phyloP scores from a whole-genome alignment of 371 early-diverging fungal species.

The Polyrhizophydium stewartii region DNA sequence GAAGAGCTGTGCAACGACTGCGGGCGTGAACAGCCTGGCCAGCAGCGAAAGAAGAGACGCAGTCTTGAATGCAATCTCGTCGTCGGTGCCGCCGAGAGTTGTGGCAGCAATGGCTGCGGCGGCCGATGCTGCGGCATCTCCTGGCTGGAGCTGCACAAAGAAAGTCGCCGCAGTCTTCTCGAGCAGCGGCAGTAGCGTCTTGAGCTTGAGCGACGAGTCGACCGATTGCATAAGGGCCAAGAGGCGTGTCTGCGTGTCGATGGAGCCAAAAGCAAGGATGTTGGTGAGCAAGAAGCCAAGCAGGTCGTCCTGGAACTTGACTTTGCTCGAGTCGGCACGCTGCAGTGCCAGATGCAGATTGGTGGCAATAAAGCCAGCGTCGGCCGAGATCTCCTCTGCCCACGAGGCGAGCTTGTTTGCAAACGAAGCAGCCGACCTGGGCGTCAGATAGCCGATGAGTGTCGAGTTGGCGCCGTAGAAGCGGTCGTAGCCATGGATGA shows the following conservation, averaged over 20 bases:
- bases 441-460: conserved; percentile 47
- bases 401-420: conserved; percentile 32
- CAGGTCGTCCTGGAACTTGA: conserved; percentile 25
- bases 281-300: conserved; percentile 69
- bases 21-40: conserved; percentile 58
- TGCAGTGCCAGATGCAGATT: conserved; percentile 6
- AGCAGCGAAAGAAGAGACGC: conserved; percentile 49
- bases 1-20: conserved; percentile 46
- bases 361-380: conserved; percentile 19
- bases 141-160: too few species aligned
- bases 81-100: background rate
- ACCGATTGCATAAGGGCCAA: conserved; percentile 51
- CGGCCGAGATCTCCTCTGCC: conserved; percentile 47
- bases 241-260: conserved; percentile 47
- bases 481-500: conserved; percentile 51
- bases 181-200: conserved; percentile 61
- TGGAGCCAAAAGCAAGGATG: conserved; percentile 45
- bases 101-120: too few species aligned
- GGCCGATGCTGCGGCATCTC: too few species aligned
- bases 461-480: conserved; percentile 44
- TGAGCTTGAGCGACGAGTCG: conserved; percentile 57
- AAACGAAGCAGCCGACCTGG: conserved; percentile 50
- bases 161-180: too few species aligned
- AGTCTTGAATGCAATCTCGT: conserved; percentile 16
- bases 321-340: background rate